Conservation (phyloP, 1,284 basidiomycete species). For the Porogramme epimiltina region DNA sequence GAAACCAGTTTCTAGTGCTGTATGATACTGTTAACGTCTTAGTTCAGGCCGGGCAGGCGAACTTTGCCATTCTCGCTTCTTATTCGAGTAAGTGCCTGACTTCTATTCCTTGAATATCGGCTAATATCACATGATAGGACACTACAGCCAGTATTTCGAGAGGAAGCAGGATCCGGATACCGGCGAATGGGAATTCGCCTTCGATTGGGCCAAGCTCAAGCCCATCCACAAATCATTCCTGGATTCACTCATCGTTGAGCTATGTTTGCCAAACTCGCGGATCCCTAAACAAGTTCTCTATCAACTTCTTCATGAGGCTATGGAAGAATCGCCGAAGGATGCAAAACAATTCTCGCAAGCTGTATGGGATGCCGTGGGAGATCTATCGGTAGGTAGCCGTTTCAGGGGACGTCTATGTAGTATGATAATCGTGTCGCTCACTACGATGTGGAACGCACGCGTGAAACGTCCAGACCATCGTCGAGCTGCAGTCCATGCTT, state of each 20-base stretch:
- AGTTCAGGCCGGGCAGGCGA: constrained; percentile 58
- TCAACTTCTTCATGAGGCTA: constrained; percentile 65
- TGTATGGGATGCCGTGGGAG: constrained; percentile 77
- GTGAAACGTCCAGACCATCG: constrained; percentile 52
- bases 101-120: neutral
- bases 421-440: too few relatives aligned
- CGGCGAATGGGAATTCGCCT: constrained; percentile 44
- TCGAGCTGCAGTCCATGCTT: constrained; percentile 64
- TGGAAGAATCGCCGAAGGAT: constrained; percentile 69
- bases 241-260: constrained; percentile 77
- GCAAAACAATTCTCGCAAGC: constrained; percentile 72
- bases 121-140: constrained; percentile 44
- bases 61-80: constrained; percentile 65
- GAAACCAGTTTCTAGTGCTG: constrained; percentile 61
- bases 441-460: too few relatives aligned
- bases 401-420: too few relatives aligned
- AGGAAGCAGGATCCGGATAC: constrained; percentile 37
- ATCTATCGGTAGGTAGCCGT: constrained; percentile 59
- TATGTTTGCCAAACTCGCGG: constrained; percentile 67
- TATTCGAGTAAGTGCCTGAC: constrained; percentile 54
- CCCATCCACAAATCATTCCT: constrained; percentile 71
- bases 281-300: constrained; percentile 67
- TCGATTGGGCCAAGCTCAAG: constrained; percentile 63
- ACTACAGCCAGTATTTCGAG: constrained; percentile 71
- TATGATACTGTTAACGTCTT: constrained; percentile 62